Conservation (phyloP, 352 stramenopile genomes). For the Blastocystis sp. region DNA sequence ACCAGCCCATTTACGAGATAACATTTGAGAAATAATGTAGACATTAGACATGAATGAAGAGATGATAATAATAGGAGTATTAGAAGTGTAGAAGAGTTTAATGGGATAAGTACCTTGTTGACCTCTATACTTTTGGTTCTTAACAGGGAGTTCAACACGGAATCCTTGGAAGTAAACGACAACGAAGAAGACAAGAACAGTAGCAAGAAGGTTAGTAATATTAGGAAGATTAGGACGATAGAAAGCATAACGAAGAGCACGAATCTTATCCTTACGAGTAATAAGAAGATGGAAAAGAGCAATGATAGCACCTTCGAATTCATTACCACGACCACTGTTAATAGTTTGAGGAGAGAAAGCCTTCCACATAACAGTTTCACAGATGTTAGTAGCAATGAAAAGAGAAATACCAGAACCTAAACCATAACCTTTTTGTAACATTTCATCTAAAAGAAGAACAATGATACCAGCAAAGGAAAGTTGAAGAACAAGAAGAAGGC, state of each 20-base stretch:
- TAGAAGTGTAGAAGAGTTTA: slow-evolving; percentile 99
- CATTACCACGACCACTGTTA: slow-evolving; percentile 89
- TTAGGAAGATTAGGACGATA: slow-evolving; percentile 97
- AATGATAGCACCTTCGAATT: slow-evolving; percentile 98
- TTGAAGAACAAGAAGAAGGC: slow-evolving; percentile 93
- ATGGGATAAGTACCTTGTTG: slow-evolving; percentile 97
- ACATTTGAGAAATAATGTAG: slow-evolving; percentile 95
- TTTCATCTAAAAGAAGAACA: slow-evolving; percentile 93
- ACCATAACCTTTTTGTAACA: slow-evolving; percentile 97
- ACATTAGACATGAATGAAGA: slow-evolving; percentile 92
- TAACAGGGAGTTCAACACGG: slow-evolving; percentile 70
- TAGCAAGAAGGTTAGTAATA: slow-evolving; percentile 91
- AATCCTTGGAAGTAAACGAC: slow-evolving; percentile 98
- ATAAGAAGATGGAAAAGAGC: slow-evolving; percentile 94
- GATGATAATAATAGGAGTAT: slow-evolving; percentile 99
- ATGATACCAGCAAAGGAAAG: slow-evolving; percentile 91
- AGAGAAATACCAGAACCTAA: slow-evolving; percentile 91
- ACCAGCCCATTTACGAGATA: slow-evolving; percentile 91
- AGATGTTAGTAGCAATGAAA: slow-evolving; percentile 99
- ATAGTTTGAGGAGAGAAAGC: slow-evolving; percentile 95
- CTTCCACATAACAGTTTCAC: slow-evolving; percentile 98
- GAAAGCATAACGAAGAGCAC: slow-evolving; percentile 84
- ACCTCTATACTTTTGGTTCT: slow-evolving; percentile 94
- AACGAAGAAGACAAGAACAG: slow-evolving; percentile 89
- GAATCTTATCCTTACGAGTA: slow-evolving; percentile 85